Conservation (phyloP, 179 eudicot species). For the Camellia oleifera region DNA sequence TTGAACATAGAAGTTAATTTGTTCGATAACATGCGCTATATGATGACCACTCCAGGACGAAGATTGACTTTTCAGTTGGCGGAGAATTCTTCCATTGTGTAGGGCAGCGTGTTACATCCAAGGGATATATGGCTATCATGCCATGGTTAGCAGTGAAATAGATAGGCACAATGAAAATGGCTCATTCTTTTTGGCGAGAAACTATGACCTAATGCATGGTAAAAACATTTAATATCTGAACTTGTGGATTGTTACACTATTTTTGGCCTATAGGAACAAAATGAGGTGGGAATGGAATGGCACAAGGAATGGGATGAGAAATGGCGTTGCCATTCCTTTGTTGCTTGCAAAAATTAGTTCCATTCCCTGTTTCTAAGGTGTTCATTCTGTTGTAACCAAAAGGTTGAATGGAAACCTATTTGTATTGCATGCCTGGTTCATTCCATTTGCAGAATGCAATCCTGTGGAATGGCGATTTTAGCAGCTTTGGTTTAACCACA, state of each 20-base stretch:
- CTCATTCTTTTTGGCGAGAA: neutral
- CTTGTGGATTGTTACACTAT: too few relatives aligned
- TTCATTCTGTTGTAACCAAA: neutral
- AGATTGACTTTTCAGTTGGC: slow-evolving; percentile 69
- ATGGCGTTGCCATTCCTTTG: too few relatives aligned
- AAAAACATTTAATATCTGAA: too few relatives aligned
- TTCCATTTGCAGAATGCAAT: neutral
- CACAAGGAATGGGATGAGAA: too few relatives aligned
- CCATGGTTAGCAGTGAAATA: slow-evolving; percentile 90
- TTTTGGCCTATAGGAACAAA: too few relatives aligned
- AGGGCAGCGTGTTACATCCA: slow-evolving; percentile 59
- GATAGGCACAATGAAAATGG: slow-evolving; percentile 27
- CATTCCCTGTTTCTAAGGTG: neutral
- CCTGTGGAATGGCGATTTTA: neutral
- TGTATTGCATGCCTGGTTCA: neutral
- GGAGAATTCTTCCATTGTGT: slow-evolving; percentile 79
- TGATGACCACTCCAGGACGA: slow-evolving; percentile 45
- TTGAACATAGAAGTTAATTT: neutral
- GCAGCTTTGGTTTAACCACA: neutral
- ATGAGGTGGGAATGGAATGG: too few relatives aligned
- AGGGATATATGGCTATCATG: slow-evolving; percentile 81
- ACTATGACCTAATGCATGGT: too few relatives aligned
- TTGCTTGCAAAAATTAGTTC: neutral
- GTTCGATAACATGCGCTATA: neutral
- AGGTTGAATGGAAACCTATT: neutral